Evolutionary conservation across 148 eudicot genomes (phyloP).

Genomic region (Heliosperma pusillum): DNA sequence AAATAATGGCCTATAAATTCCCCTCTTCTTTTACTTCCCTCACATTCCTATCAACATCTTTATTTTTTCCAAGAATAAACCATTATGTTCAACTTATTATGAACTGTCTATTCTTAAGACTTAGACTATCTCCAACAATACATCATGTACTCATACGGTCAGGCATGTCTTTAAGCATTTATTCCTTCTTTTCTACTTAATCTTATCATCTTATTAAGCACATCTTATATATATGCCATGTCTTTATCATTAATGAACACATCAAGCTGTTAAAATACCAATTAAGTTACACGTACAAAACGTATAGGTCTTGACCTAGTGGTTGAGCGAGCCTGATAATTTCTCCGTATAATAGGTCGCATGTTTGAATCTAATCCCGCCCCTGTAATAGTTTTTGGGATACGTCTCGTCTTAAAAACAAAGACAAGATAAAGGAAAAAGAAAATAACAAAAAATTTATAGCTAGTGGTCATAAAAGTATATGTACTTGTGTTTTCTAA

Average conservation of each 20-base stretch:
- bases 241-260: conserved; percentile 6
- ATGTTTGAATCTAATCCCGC: background rate
- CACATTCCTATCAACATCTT: conserved; percentile 2
- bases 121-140: conserved; percentile 5
- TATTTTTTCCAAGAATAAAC: background rate
- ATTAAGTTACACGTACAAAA: background rate
- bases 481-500: conserved; percentile 17
- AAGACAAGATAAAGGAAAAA: no score
- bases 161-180: conserved; percentile 26
- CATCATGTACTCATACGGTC: background rate
- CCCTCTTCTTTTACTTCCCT: background rate
- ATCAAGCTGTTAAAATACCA: background rate
- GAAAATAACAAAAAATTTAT: background rate
- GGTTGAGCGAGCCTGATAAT: no score
- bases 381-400: no score
- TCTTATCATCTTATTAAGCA: conserved; percentile 3
- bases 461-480: background rate
- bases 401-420: no score
- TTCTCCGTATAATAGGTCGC: background rate
- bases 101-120: conserved; percentile 26
- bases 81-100: background rate
- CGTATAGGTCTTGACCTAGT: no score
- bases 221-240: background rate
- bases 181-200: background rate
- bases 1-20: background rate